phyloP scores from a whole-genome alignment of 805 yeast species.

The Candida germanica region DNA sequence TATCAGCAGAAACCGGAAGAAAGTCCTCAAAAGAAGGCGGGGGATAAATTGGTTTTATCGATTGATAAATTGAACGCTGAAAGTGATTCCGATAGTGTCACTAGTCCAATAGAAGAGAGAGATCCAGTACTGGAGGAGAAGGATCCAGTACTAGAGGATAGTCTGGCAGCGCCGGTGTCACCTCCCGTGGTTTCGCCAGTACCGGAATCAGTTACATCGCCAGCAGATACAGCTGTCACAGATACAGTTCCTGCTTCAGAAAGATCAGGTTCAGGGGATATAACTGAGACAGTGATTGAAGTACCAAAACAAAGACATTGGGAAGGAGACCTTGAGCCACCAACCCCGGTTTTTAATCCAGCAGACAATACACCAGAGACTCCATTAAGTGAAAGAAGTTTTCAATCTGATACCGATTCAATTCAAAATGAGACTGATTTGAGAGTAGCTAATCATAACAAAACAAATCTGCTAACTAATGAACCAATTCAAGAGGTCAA shows the following conservation, averaged over 20 bases:
- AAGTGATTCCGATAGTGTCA: conserved; percentile 13
- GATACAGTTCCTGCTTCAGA: too few relatives aligned
- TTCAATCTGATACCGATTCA: conserved; percentile 38
- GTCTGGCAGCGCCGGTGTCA: not conserved
- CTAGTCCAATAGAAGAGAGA: not conserved
- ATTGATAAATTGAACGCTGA: conserved; percentile 26
- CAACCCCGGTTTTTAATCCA: conserved; percentile 24
- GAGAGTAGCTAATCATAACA: conserved; percentile 15
- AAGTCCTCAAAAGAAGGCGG: conserved; percentile 4
- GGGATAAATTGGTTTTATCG: conserved; percentile 28
- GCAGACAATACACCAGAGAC: conserved; percentile 20
- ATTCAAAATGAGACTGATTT: conserved; percentile 33
- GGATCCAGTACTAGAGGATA: not conserved
- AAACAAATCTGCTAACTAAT: conserved; percentile 12
- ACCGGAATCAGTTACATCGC: not conserved
- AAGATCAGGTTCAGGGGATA: conserved; percentile 7
- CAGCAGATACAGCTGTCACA: too few relatives aligned
- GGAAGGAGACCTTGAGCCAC: conserved; percentile 18
- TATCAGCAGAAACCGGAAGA: not conserved
- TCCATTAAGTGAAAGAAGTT: conserved; percentile 35
- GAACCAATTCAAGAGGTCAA: conserved; percentile 17
- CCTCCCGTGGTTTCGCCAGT: not conserved
- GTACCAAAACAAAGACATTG: not conserved
- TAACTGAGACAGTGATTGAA: conserved; percentile 3
- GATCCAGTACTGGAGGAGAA: too few relatives aligned